Evolutionary conservation across 176 grass and related monocot species (phyloP).

Genomic region (Oryza meridionalis): DNA sequence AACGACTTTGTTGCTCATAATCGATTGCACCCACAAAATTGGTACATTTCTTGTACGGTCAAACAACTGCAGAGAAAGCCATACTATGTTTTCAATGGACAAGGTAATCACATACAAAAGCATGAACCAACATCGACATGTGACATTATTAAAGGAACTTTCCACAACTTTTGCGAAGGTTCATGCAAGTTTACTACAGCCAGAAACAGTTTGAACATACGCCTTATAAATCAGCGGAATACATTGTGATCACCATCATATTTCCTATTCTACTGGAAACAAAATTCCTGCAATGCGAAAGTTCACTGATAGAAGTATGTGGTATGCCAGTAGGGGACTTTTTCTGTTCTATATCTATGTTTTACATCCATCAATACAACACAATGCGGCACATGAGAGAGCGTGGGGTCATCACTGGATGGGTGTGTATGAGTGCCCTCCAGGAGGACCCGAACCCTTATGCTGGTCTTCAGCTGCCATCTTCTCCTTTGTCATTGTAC

Average conservation of each 20-base stretch:
- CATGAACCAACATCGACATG: not conserved
- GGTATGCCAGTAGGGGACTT: not conserved
- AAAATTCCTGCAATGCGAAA: not conserved
- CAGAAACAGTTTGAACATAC: slow-evolving; percentile 13
- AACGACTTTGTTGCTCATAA: not conserved
- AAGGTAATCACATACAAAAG: not conserved
- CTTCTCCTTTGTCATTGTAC: slow-evolving; percentile 91
- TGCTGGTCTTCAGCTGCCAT: slow-evolving; percentile 66
- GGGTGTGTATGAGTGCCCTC: slow-evolving; percentile 45
- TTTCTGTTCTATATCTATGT: slow-evolving; percentile 54
- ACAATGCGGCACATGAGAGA: not conserved
- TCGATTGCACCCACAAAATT: not conserved
- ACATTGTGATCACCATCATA: slow-evolving; percentile 11
- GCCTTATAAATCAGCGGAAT: slow-evolving; percentile 29
- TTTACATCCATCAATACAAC: slow-evolving; percentile 45
- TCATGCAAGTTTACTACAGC: slow-evolving; percentile 20
- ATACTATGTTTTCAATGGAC: not conserved
- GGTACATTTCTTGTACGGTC: too few species aligned
- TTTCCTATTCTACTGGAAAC: slow-evolving; percentile 27
- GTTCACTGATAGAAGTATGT: slow-evolving; percentile 24
- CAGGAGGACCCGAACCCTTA: slow-evolving; percentile 45
- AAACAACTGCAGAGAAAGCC: not conserved
- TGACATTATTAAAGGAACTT: slow-evolving; percentile 42
- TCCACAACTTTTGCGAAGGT: slow-evolving; percentile 17
- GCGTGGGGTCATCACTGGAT: slow-evolving; percentile 35